A percentile compares a stretch with the other conserved stretches of the same genome.
These are phyloP conservation scores for Backusella luteola DNA, from an alignment of 192 early-diverging fungal species.

Conservation along the genomic window DNA sequence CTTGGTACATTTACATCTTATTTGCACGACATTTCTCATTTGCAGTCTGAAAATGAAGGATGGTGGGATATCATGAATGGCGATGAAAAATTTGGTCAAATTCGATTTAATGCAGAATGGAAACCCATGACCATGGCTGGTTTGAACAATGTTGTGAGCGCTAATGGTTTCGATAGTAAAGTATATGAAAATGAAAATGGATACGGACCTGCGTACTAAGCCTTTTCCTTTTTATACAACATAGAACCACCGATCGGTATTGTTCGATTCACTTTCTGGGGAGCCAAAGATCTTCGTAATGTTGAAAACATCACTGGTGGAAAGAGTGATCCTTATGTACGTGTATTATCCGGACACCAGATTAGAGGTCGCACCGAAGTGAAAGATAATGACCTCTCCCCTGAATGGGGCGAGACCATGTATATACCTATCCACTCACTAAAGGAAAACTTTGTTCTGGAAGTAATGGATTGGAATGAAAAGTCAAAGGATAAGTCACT, in stretches of 20 bases:
- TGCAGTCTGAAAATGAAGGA: slow-evolving; percentile 19
- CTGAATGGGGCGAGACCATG: slow-evolving; percentile 81
- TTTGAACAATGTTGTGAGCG: background rate
- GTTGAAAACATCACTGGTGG: slow-evolving; percentile 29
- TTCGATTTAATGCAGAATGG: slow-evolving; percentile 49
- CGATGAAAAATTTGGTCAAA: slow-evolving; percentile 7
- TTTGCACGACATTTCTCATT: slow-evolving; percentile 35
- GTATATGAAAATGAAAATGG: background rate
- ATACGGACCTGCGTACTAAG: background rate
- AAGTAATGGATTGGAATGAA: slow-evolving; percentile 78
- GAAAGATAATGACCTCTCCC: slow-evolving; percentile 68
- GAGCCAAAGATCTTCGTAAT: slow-evolving; percentile 61
- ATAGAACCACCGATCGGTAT: slow-evolving; percentile 64
- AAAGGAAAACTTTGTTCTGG: slow-evolving; percentile 63
- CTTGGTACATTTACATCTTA: slow-evolving; percentile 34
- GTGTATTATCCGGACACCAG: slow-evolving; percentile 53
- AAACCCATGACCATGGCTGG: slow-evolving; percentile 69
- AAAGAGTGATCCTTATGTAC: slow-evolving; percentile 85
- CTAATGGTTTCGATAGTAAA: slow-evolving; percentile 19
- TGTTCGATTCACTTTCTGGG: slow-evolving; percentile 63
- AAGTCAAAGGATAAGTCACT: slow-evolving; percentile 70
- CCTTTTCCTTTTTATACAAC: background rate
- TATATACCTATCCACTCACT: slow-evolving; percentile 72
- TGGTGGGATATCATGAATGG: slow-evolving; percentile 28
- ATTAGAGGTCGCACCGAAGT: slow-evolving; percentile 64